Percentiles rank a stretch among this genome's conserved stretches.
Conservation (phyloP, 805 yeast genomes). For the Geotrichum ghanense region DNA sequence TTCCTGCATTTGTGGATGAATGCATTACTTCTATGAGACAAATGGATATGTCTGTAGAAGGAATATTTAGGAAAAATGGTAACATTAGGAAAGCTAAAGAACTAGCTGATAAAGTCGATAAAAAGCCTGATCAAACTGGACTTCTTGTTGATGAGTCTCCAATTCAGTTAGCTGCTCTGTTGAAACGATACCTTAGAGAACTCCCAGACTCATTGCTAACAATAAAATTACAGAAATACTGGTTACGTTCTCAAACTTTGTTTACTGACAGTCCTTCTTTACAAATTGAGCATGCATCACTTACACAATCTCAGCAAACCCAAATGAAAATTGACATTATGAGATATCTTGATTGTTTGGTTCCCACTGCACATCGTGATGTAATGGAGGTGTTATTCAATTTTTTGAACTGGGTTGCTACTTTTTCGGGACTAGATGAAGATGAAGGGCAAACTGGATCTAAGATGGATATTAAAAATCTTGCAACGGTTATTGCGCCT, state of each 20-base stretch:
- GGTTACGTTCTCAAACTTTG: conserved; percentile 43
- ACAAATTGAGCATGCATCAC: neutral
- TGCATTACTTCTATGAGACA: conserved; percentile 70
- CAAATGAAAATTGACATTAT: conserved; percentile 41
- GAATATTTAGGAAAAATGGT: conserved; percentile 92
- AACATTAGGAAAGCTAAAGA: conserved; percentile 74
- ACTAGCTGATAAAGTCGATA: conserved; percentile 61
- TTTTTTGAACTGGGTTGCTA: conserved; percentile 90
- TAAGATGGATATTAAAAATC: conserved; percentile 90
- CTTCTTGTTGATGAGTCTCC: conserved; percentile 67
- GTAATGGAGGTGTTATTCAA: conserved; percentile 73
- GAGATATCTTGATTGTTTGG: conserved; percentile 57
- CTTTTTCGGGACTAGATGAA: conserved; percentile 78
- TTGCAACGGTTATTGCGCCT: conserved; percentile 93
- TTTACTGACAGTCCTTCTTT: neutral
- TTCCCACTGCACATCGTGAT: conserved; percentile 76
- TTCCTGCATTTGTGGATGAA: conserved; percentile 84
- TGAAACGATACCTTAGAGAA: conserved; percentile 85
- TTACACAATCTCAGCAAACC: conserved; percentile 25
- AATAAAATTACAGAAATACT: conserved; percentile 58
- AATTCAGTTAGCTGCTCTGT: conserved; percentile 83
- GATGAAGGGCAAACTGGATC: conserved; percentile 54
- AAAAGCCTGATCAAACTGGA: conserved; percentile 59
- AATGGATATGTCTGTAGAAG: conserved; percentile 90
- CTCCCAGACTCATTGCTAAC: conserved; percentile 88